These are phyloP conservation scores for Botryosphaeria agaves DNA, from an alignment of 2,329 filamentous ascomycete species.

Conservation along the genomic window DNA sequence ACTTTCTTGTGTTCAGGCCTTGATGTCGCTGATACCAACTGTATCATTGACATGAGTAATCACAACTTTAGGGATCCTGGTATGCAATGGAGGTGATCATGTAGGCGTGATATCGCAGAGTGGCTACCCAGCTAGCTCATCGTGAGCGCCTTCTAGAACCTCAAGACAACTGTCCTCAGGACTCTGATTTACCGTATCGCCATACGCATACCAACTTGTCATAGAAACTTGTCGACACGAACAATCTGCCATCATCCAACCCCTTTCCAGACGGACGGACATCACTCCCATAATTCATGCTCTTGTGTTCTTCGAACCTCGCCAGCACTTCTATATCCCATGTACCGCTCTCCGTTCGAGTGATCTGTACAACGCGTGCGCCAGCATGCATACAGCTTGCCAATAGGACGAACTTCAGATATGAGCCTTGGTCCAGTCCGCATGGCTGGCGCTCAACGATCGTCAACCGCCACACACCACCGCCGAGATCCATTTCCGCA, in stretches of 20 bases:
- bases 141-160: too few relatives aligned
- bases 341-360: slow-evolving; percentile 16
- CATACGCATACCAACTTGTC: slow-evolving; percentile 55
- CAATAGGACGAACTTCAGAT: slow-evolving; percentile 43
- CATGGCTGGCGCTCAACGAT: slow-evolving; percentile 24
- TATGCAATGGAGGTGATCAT: too few relatives aligned
- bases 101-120: too few relatives aligned
- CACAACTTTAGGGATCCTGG: too few relatives aligned
- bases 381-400: slow-evolving; percentile 94
- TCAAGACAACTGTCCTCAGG: too few relatives aligned
- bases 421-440: slow-evolving; percentile 5
- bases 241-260: slow-evolving; percentile 17
- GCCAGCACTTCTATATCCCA: slow-evolving; percentile 50
- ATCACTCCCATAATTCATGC: slow-evolving; percentile 90
- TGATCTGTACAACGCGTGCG: slow-evolving; percentile 41
- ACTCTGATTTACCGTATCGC: slow-evolving; percentile 18
- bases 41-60: too few relatives aligned
- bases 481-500: slow-evolving; percentile 48
- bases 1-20: too few relatives aligned
- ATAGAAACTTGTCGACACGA: slow-evolving; percentile 63
- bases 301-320: slow-evolving; percentile 69
- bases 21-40: too few relatives aligned
- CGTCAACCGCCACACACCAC: slow-evolving; percentile 79
- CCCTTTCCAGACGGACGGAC: slow-evolving; percentile 26
- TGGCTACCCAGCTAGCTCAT: too few relatives aligned